Conservation (phyloP, 371 early-diverging fungal species). For the Massospora cicadina region DNA sequence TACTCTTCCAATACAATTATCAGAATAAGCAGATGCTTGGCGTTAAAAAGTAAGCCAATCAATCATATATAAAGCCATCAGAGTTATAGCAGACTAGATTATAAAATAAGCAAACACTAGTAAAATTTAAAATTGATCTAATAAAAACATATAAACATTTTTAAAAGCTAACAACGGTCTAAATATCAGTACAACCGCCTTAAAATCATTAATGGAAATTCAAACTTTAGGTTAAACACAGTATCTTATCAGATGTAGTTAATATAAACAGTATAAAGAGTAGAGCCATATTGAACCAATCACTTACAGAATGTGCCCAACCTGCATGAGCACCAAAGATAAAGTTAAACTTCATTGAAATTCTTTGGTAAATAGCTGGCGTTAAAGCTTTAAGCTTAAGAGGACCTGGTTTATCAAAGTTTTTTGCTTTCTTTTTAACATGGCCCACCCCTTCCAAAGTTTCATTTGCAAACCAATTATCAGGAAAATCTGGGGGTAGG, state of each 20-base stretch:
- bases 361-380: constrained; percentile 35
- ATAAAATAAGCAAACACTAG: too few species aligned
- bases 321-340: constrained; percentile 76
- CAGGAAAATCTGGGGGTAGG: constrained; percentile 42
- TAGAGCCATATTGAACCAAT: not conserved
- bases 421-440: constrained; percentile 52
- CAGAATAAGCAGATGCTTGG: too few species aligned
- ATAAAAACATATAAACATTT: not conserved
- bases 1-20: too few species aligned
- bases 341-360: constrained; percentile 49
- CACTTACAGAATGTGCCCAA: constrained; percentile 75
- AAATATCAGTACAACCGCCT: too few species aligned
- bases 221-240: too few species aligned
- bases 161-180: not conserved
- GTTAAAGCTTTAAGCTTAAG: constrained; percentile 42
- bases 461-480: too few species aligned
- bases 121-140: not conserved
- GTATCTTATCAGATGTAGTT: too few species aligned
- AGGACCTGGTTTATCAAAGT: not conserved
- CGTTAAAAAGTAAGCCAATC: too few species aligned
- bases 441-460: constrained; percentile 38
- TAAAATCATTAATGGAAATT: too few species aligned
- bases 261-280: not conserved
- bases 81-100: too few species aligned
- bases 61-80: too few species aligned